Percentiles rank a stretch among this genome's conserved stretches.
Evolutionary conservation across 352 stramenopile species (phyloP).

Genomic region (Phytophthora capsici): DNA sequence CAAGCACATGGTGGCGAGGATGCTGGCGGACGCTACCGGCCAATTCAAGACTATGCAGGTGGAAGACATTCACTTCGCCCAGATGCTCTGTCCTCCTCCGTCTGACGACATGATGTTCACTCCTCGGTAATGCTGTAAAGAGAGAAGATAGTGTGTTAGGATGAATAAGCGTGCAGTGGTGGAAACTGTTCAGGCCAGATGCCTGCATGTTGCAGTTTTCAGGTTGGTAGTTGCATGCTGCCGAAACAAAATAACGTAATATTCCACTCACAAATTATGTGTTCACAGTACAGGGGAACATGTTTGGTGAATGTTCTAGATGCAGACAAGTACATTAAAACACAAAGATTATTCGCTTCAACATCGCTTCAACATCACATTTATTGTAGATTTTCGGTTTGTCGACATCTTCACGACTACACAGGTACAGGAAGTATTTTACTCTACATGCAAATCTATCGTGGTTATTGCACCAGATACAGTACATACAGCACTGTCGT

Average conservation of each 20-base stretch:
- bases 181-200: too few relatives aligned
- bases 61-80: slow-evolving; percentile 60
- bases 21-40: slow-evolving; percentile 62
- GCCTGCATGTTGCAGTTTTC: too few relatives aligned
- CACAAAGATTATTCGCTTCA: background rate
- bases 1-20: slow-evolving; percentile 73
- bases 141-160: too few relatives aligned
- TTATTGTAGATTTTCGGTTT: background rate
- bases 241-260: too few relatives aligned
- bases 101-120: slow-evolving; percentile 12
- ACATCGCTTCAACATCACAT: slow-evolving; percentile 5
- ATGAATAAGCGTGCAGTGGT: too few relatives aligned
- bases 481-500: background rate
- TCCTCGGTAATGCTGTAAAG: slow-evolving; percentile 1
- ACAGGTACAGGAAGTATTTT: background rate
- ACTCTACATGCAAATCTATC: background rate
- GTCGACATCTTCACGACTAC: slow-evolving; percentile 4
- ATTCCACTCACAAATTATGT: too few relatives aligned
- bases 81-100: slow-evolving; percentile 58
- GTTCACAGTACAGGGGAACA: too few relatives aligned
- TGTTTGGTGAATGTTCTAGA: too few relatives aligned
- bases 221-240: too few relatives aligned
- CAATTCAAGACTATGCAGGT: slow-evolving; percentile 58
- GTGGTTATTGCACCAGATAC: background rate
- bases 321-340: too few relatives aligned